phyloP scores from a whole-genome alignment of 345 rosid genomes.

The Salix purpurea region DNA sequence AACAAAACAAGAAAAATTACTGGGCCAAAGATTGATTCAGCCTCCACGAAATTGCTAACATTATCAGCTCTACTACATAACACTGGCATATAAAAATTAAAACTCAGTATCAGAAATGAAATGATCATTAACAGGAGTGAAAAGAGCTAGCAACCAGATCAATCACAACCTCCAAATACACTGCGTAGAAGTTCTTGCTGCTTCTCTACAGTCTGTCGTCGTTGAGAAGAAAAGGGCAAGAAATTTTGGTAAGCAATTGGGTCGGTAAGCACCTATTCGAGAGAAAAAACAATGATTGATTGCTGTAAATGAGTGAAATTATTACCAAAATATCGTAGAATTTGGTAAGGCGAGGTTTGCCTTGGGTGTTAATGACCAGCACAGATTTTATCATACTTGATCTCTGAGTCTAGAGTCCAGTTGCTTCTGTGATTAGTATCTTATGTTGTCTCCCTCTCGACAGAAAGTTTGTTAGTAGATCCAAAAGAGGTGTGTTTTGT shows the following conservation, averaged over 20 bases:
- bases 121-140: background rate
- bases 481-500: background rate
- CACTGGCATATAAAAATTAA: conserved; percentile 32
- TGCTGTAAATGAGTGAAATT: background rate
- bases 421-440: background rate
- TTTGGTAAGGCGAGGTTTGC: conserved; percentile 88
- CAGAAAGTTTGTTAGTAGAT: background rate
- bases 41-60: conserved; percentile 80
- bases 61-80: conserved; percentile 85
- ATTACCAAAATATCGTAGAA: conserved; percentile 72
- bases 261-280: no score
- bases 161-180: conserved; percentile 60
- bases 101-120: background rate
- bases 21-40: conserved; percentile 77
- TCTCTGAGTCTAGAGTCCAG: background rate
- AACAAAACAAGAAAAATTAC: conserved; percentile 33
- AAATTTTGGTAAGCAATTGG: no score
- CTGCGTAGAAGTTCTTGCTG: conserved; percentile 84
- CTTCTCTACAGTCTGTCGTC: conserved; percentile 64
- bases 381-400: conserved; percentile 70
- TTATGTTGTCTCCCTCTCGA: background rate
- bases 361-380: conserved; percentile 82
- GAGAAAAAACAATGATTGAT: no score
- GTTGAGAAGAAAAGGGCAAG: background rate
- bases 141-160: background rate